These are phyloP conservation scores for Chrysosporium queenslandicum DNA, from an alignment of 2,329 filamentous ascomycete genomes.

Conservation along the genomic window DNA sequence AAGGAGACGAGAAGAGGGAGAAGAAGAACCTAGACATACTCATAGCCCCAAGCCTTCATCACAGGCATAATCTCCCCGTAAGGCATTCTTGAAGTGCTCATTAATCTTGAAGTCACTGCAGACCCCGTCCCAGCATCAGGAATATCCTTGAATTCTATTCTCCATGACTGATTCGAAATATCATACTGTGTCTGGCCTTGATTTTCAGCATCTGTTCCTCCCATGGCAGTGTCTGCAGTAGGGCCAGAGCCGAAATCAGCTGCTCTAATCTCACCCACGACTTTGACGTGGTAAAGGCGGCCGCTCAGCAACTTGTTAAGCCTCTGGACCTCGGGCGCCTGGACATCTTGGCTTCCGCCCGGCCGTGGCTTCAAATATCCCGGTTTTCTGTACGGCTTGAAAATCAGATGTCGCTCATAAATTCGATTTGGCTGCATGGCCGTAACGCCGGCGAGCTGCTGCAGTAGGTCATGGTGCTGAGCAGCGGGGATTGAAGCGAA, in stretches of 20 bases:
- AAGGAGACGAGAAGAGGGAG: not conserved
- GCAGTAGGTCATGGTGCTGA: conserved; percentile 51
- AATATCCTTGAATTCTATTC: conserved; percentile 41
- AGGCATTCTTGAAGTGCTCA: conserved; percentile 40
- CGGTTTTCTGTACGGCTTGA: conserved; percentile 45
- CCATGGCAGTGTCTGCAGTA: conserved; percentile 11
- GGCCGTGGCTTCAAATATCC: conserved; percentile 32
- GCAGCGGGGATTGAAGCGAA: conserved; percentile 49
- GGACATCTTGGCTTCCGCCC: conserved; percentile 39
- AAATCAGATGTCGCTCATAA: conserved; percentile 49
- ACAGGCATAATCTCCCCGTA: conserved; percentile 42
- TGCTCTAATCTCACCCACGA: conserved; percentile 39
- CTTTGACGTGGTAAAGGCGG: conserved; percentile 46
- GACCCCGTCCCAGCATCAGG: conserved; percentile 44
- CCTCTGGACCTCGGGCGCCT: conserved; percentile 36
- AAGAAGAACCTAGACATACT: conserved; percentile 31
- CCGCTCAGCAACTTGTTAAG: conserved; percentile 41
- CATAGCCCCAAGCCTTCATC: conserved; percentile 46
- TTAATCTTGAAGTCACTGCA: conserved; percentile 45
- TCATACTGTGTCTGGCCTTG: conserved; percentile 24
- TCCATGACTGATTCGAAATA: conserved; percentile 34
- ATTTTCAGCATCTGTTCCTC: conserved; percentile 1
- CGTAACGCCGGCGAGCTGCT: conserved; percentile 52
- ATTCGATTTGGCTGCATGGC: conserved; percentile 50
- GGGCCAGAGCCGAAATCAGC: conserved; percentile 28